Evolutionary conservation across 23 red algal genomes (phyloP), one percentile per base, ranked within the genome.

Genomic region (Gracilaria caudata): DNA sequence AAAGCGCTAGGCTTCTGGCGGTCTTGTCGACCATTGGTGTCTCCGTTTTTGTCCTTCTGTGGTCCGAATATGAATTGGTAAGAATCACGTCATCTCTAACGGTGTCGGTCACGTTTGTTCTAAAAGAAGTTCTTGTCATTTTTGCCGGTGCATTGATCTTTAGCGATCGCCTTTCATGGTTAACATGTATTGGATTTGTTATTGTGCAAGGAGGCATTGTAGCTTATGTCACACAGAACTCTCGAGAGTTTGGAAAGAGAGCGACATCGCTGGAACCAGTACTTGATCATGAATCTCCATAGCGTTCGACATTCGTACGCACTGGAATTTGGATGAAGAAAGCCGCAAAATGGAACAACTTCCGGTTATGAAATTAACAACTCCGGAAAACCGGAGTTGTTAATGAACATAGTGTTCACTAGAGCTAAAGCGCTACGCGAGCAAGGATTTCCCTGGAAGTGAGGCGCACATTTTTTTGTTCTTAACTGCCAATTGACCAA

Each of bases 11-110:
- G 0, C 54, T 85, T 32, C 26, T 85, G 9, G 80, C 57, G 7
- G 33, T 83, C 7, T 19, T 98, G 23, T 46, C 51, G 0, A 64
- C n/a, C 49, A 95, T 98, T 78, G 93, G 86, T 28, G 23, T 37
- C 21, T 85, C 61, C 28, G 96, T 98, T 0, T 95, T 92, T 47
- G 51, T 71, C 19, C 91, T 98, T 21, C 64, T 98, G 24, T 87
- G 79, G 80, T 37, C 88, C 24, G 96, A 98, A 39, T 98, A 98
- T 64, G 74, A 92, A 51, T 74, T 98, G 57, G 92, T 98, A n/a
- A 92, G 78, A 60, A 32, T 68, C 14, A 95, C 92, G 7, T 89
- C 80, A 20, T 95, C 96, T 0, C 34, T 98, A 66, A 89, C 92
- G 1, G 87, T 98, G 30, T 88, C 96, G 14, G 93, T 95, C 20